Evolutionary conservation across 257 asterid species (phyloP), one percentile per base, ranked within the genome.

Genomic region (Lycium ferocissimum): DNA sequence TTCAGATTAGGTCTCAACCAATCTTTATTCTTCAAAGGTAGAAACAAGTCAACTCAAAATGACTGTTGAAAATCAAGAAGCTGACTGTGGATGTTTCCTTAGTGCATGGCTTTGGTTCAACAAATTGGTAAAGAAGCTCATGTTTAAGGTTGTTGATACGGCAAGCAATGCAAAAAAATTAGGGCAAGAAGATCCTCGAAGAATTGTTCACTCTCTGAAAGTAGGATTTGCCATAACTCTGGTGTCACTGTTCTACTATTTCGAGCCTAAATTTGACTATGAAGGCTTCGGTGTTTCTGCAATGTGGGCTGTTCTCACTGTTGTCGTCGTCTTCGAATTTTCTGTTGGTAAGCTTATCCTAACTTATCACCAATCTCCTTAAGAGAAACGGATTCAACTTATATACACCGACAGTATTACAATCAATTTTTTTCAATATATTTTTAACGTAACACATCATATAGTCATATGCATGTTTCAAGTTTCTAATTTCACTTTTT

Each of bases 301-400:
- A 51, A 91, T 92, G 96, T 94, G 97, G 98, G 98, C 94, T 73
- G 95, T 94, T 35, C 89, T 92, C 86, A 93, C 96, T 11, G 98
- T 93, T 3, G 95, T 94, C 2, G 95, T 94, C 6, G 93, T 94
- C 65, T 93, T 93, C 7, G 98, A 94, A 43, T 93, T 92, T 86
- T 89, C 94, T 0, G 92, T 93, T 56, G 95, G 97, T 94, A 87
- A 85, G 91, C 57, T 26, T 15, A 33, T 18, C 45, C 38, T 6
- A 20, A 11, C 40, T n/a, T 33, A 54, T 54, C 15, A 54, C 13
- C 40, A 37, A 53, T 53, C 57, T 53, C 6, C 54, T 53, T 12
- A 2, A 53, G 57, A 53, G 12, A 53, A 2, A 54, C 59, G 1
- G 18, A 54, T 54, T 54, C 59, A 12, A 54, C 59, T 54, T 54